Evolutionary conservation across 2,329 filamentous ascomycete genomes (phyloP).

Genomic region (Proliferodiscus dingleyae): DNA sequence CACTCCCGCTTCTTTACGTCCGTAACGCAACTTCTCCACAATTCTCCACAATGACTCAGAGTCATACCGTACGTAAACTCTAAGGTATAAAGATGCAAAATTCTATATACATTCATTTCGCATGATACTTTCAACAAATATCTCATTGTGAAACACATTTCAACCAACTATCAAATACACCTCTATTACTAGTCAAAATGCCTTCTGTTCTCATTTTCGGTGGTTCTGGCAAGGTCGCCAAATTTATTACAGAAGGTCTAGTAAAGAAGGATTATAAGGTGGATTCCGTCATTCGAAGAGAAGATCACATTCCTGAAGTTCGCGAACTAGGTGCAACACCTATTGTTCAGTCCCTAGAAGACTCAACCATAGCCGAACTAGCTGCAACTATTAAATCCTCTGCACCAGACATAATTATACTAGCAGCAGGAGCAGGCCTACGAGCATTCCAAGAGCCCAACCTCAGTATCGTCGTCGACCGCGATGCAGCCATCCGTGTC

Average conservation of each 20-base stretch:
- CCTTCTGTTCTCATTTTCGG: conserved; percentile 16
- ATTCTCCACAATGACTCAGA: conserved; percentile 2
- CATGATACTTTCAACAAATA: not conserved
- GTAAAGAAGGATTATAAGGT: conserved; percentile 12
- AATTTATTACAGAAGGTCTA: conserved; percentile 12
- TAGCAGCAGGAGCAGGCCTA: conserved; percentile 29
- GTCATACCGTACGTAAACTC: conserved; percentile 2
- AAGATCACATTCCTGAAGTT: conserved; percentile 33
- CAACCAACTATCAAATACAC: conserved; percentile 3
- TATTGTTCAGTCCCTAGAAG: conserved; percentile 40
- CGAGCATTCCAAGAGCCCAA: conserved; percentile 32
- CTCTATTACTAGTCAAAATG: conserved; percentile 11
- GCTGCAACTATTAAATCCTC: conserved; percentile 32
- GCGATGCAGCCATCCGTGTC: conserved; percentile 40
- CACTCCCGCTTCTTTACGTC: conserved; percentile 1
- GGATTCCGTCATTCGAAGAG: conserved; percentile 11
- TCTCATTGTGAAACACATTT: conserved; percentile 2
- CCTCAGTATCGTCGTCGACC: conserved; percentile 40
- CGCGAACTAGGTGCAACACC: conserved; percentile 37
- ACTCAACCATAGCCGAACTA: conserved; percentile 34
- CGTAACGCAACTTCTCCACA: conserved; percentile 3
- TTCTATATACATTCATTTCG: not conserved
- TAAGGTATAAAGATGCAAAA: not conserved
- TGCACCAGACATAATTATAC: conserved; percentile 32
- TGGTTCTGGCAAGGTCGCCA: conserved; percentile 15